Evolutionary conservation across 2,329 filamentous ascomycete species (phyloP), one percentile per base, ranked within the genome.

Genomic region (Pseudonectria foliicola): DNA sequence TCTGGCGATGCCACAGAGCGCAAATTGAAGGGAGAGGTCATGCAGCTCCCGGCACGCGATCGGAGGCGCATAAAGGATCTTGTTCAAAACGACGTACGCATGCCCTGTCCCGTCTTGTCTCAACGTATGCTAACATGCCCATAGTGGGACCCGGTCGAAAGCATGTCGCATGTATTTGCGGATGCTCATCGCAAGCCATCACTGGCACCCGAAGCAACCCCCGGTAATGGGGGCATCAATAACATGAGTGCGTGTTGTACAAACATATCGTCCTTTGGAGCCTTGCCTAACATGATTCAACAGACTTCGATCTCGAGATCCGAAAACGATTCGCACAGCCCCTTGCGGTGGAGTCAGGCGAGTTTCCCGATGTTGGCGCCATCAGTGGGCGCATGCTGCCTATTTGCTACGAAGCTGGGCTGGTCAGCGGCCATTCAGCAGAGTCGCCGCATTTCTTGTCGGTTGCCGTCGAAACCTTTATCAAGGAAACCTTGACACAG

Each of bases 171-270:
- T 40, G 57, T 72, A 29, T 76, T 78, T 45, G 52, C 61, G 10
- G 73, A 78, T 13, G 61, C 67, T 14, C 66, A 70, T 39, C 66
- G 68, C 28, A 60, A 66, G 38, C 52, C 63, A 10, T 55, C 63
- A 4, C 64, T 66, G 33, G 56, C 63, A 10, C 72, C 80, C 21
- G 75, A 85, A 37, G 73, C 78, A 7, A 79, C 82, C 16, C 71
- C 80, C 18, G 80, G 78, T 52, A 81, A 82, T 15, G 49, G 40
- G 18, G 82, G 82, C 13, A 71, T 90, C 29, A 88, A 85, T 47
- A 87, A 78, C 47, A 82, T 90, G 69, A 93, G 82, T 87, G 68
- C 56, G 80, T 63, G 23, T 15, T 23, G 12, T 15, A 10, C 4
- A 2, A 5, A 13, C 13, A 13, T 8, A 12, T n/a, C n/a, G n/a